phyloP scores from a whole-genome alignment of 1,284 basidiomycete genomes.

The Phenoliferia sp. region DNA sequence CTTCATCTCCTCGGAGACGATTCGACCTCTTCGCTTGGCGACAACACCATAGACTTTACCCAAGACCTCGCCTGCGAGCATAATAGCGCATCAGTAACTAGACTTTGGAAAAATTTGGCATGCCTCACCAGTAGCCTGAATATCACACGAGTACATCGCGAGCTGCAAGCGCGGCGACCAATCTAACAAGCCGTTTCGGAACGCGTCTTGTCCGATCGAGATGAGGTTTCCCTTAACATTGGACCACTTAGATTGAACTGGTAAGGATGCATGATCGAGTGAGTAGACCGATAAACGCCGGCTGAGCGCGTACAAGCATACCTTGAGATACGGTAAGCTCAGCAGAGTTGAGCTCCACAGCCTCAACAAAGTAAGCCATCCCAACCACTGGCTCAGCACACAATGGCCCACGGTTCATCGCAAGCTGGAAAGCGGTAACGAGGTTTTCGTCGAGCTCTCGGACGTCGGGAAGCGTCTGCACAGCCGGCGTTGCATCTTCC shows the following conservation, averaged over 20 bases:
- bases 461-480: conserved; percentile 30
- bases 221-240: conserved; percentile 85
- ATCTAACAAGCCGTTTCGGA: conserved; percentile 80
- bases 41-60: conserved; percentile 98
- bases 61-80: conserved; percentile 77
- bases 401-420: conserved; percentile 86
- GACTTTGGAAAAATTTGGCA: conserved; percentile 43
- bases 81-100: not conserved
- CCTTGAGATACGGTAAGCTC: conserved; percentile 42
- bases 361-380: conserved; percentile 84
- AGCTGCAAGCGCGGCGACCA: conserved; percentile 97
- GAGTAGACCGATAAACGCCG: too few relatives aligned
- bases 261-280: not conserved
- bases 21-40: conserved; percentile 79
- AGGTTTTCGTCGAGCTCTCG: conserved; percentile 73
- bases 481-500: conserved; percentile 9
- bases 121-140: conserved; percentile 97
- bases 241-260: conserved; percentile 46
- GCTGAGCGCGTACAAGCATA: not conserved
- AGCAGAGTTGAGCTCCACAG: conserved; percentile 52
- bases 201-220: conserved; percentile 81
- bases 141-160: conserved; percentile 98
- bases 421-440: conserved; percentile 92
- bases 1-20: conserved; percentile 97
- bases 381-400: conserved; percentile 95